Evolutionary conservation across 2,329 filamentous ascomycete genomes (phyloP).

Genomic region (Xylariaceae sp.): DNA sequence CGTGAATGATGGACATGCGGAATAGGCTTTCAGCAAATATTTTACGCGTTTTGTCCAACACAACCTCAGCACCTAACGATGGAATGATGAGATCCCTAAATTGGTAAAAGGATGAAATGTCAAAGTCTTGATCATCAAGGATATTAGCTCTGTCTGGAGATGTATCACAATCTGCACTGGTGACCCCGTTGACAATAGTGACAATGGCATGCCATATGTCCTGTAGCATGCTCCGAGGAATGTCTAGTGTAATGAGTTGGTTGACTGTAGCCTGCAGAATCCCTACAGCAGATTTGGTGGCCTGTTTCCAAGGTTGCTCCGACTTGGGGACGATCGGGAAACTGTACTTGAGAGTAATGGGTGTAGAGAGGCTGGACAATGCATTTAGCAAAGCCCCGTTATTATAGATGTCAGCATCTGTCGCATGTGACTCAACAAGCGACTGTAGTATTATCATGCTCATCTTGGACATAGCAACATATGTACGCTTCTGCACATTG

Average conservation of each 20-base stretch:
- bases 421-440: constrained; percentile 56
- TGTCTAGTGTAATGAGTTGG: constrained; percentile 48
- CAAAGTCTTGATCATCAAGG: constrained; percentile 70
- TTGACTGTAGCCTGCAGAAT: constrained; percentile 65
- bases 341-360: constrained; percentile 76
- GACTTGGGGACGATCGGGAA: constrained; percentile 70
- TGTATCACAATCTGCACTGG: constrained; percentile 57
- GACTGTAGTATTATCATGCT: constrained; percentile 68
- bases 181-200: constrained; percentile 63
- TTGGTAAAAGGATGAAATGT: constrained; percentile 68
- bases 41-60: constrained; percentile 64
- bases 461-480: constrained; percentile 82
- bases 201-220: constrained; percentile 69
- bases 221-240: constrained; percentile 44
- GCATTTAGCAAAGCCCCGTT: constrained; percentile 63
- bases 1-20: constrained; percentile 74
- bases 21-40: constrained; percentile 75
- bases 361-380: constrained; percentile 62
- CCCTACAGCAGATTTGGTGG: constrained; percentile 65
- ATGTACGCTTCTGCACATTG: constrained; percentile 61
- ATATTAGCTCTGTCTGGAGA: constrained; percentile 47
- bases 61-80: constrained; percentile 59
- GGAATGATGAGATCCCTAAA: constrained; percentile 72
- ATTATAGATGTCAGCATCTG: constrained; percentile 63
- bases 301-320: constrained; percentile 72